phyloP scores from a whole-genome alignment of 148 eudicot species.

The Fagopyrum homotropicum region DNA sequence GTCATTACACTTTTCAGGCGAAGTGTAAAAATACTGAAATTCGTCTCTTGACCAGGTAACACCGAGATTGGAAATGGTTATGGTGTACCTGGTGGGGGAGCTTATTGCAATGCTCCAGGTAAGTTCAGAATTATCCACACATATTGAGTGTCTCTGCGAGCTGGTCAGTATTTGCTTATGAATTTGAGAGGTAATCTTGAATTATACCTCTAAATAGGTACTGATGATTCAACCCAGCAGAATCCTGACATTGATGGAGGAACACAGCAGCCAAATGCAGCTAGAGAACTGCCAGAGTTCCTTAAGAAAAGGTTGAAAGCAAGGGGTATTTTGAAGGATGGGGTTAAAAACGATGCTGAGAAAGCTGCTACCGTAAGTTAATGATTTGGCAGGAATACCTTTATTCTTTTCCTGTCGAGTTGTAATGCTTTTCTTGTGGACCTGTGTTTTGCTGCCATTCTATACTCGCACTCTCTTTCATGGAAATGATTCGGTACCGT shows the following conservation, averaged over 20 bases:
- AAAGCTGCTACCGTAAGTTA: constrained; percentile 37
- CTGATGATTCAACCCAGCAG: constrained; percentile 29
- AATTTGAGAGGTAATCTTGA: constrained; percentile 11
- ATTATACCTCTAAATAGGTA: constrained; percentile 27
- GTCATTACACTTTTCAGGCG: background rate
- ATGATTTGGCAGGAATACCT: background rate
- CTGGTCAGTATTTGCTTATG: constrained; percentile 4
- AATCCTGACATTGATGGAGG: constrained; percentile 30
- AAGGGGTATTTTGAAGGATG: constrained; percentile 79
- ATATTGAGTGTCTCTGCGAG: background rate
- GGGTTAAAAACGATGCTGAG: constrained; percentile 25
- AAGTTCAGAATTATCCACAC: background rate
- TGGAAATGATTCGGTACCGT: background rate
- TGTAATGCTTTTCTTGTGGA: constrained; percentile 7
- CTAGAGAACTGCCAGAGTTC: constrained; percentile 72
- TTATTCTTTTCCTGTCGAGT: background rate
- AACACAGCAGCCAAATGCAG: constrained; percentile 31
- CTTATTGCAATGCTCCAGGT: constrained; percentile 48
- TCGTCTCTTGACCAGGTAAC: constrained; percentile 42
- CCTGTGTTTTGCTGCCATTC: background rate
- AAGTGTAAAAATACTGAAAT: background rate
- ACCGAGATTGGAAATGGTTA: constrained; percentile 95
- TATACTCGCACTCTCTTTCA: background rate
- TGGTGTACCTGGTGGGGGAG: constrained; percentile 99
- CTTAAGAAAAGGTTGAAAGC: constrained; percentile 80